Conservation (phyloP, 1,284 basidiomycete genomes). For the Leucoagaricus sp. region DNA sequence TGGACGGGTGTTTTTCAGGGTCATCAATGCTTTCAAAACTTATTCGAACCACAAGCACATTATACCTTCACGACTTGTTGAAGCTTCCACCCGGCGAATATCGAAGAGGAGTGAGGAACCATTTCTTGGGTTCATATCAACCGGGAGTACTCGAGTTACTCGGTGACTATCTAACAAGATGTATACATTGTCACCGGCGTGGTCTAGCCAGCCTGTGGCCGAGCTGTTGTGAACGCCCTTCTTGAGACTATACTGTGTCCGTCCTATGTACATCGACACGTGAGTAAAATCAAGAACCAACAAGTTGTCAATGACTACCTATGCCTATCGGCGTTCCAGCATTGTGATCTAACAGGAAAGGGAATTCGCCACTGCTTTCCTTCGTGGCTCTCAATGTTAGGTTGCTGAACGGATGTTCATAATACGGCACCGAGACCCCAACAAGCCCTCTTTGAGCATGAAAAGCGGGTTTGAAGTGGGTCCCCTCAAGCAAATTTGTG, state of each 20-base stretch:
- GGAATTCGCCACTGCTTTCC: conserved; percentile 23
- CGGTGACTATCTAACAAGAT: conserved; percentile 39
- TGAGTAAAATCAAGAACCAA: no score
- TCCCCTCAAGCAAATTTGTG: neutral
- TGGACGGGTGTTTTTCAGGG: neutral
- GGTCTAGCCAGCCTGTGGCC: conserved; percentile 36
- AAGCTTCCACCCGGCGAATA: conserved; percentile 13
- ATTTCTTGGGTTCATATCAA: neutral
- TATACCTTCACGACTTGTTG: conserved; percentile 1
- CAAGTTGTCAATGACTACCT: conserved; percentile 16
- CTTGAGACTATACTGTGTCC: conserved; percentile 31
- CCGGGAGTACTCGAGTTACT: conserved; percentile 35
- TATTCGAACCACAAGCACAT: neutral
- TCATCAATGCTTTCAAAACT: neutral
- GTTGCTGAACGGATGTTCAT: neutral
- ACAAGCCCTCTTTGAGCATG: conserved; percentile 5
- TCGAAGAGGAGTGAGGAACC: no score
- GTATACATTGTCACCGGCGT: conserved; percentile 37
- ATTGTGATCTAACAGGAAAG: conserved; percentile 30
- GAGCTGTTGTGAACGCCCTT: conserved; percentile 32
- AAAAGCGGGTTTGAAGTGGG: conserved; percentile 10
- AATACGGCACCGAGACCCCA: conserved; percentile 1
- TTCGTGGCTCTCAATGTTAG: conserved; percentile 2
- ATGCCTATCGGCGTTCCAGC: conserved; percentile 32
- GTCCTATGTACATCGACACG: conserved; percentile 29